Conservation (phyloP, 768 basidiomycete genomes). For the Sistotremastrum suecicum region DNA sequence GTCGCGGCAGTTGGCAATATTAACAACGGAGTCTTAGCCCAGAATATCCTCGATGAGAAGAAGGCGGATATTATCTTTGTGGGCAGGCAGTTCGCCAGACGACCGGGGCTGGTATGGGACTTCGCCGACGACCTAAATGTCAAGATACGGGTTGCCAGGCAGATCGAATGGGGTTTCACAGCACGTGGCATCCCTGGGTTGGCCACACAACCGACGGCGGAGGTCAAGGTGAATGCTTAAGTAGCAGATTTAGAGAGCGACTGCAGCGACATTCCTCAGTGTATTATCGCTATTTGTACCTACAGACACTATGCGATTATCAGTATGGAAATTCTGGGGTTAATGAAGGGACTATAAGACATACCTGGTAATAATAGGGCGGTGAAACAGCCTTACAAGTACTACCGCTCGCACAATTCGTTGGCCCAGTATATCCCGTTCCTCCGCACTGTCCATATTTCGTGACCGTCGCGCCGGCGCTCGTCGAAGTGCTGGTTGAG, state of each 20-base stretch:
- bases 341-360: no score
- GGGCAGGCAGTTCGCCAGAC: conserved; percentile 43
- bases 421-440: conserved; percentile 5
- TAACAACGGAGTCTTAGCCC: conserved; percentile 36
- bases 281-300: no score
- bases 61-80: conserved; percentile 46
- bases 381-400: conserved; percentile 7
- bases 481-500: neutral
- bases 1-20: conserved; percentile 41
- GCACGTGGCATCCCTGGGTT: neutral
- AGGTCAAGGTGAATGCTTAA: no score
- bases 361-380: conserved; percentile 7
- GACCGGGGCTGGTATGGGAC: conserved; percentile 34
- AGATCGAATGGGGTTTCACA: conserved; percentile 42
- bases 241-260: no score
- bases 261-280: no score
- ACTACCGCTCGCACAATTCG: conserved; percentile 2
- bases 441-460: conserved; percentile 9
- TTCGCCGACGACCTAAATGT: conserved; percentile 46
- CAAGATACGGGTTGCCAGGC: conserved; percentile 30
- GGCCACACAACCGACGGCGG: no score
- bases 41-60: conserved; percentile 40
- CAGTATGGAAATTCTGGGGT: no score
- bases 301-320: no score
- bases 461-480: conserved; percentile 3